A percentile compares a stretch with the other conserved stretches of the same genome.
Conservation (phyloP, 1,284 basidiomycete genomes). For the Pseudozyma sp. region DNA sequence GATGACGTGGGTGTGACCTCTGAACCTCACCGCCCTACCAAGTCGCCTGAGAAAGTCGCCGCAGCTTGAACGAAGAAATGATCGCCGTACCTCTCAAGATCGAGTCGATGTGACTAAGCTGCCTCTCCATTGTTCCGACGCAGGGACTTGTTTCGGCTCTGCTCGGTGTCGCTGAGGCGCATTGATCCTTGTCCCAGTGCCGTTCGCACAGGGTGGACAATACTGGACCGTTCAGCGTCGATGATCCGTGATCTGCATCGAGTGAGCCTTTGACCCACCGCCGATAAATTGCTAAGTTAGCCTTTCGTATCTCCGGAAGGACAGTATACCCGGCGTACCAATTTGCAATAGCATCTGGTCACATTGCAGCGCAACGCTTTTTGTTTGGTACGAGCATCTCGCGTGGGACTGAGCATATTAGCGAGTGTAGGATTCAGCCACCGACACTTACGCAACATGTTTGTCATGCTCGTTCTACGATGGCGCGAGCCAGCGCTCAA, state of each 20-base stretch:
- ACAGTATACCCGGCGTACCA: neutral
- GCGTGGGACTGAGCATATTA: slow-evolving; percentile 4
- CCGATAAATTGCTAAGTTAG: too few species aligned
- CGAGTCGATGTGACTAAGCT: too few species aligned
- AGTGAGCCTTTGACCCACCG: too few species aligned
- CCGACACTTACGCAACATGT: neutral
- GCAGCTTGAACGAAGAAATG: neutral
- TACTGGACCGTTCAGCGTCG: too few species aligned
- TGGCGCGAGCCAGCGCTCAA: too few species aligned
- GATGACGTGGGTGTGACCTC: slow-evolving; percentile 22
- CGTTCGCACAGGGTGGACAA: too few species aligned
- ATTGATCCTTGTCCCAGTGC: too few species aligned
- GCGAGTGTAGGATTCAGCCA: neutral
- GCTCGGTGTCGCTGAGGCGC: too few species aligned
- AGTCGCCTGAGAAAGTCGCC: slow-evolving; percentile 8
- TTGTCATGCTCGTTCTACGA: neutral
- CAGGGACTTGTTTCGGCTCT: slow-evolving; percentile 1
- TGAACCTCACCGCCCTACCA: neutral
- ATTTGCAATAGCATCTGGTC: neutral
- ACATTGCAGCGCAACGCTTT: neutral
- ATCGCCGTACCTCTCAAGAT: too few species aligned
- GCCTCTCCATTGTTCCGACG: neutral
- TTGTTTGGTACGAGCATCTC: neutral
- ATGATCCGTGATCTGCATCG: too few species aligned
- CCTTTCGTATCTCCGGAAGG: neutral